Base-by-base conservation (phyloP, 2,329 filamentous ascomycete species). In the Lasiodiplodia gonubiensis region DNA sequence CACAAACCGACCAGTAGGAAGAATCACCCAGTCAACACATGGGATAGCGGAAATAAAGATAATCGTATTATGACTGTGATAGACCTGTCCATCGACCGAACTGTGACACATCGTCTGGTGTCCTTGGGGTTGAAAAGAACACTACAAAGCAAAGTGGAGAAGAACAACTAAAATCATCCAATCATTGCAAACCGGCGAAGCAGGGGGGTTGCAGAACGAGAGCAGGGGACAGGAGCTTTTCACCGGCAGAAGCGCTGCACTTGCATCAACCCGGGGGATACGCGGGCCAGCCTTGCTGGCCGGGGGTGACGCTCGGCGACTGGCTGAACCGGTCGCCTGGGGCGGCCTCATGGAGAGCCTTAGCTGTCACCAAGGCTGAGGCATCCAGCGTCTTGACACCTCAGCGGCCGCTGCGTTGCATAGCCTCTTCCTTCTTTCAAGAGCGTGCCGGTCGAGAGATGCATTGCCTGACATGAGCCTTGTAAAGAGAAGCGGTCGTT, bases 261-360 rank as follows among this genome's bases (percentile, higher is more conserved):
- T 57, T 16, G 33, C 16, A 37, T 21, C 54, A n/a, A 35, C 33
- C 21, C 27, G n/a, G n/a, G 42, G 21, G 7, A 46, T 18, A n/a
- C 6, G 14, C 42, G 42, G 54, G 18, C 3, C 27, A 59, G 55
- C 55, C 55, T 59, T 21, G 37, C 35, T 21, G 25, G 27, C 11
- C 21, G 14, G 8, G 23, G 35, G n/a, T 16, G 23, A 11, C 35
- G 55, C 10, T 37, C 16, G 46, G 55, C 37, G 18, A 25, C 16
- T 14, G 30, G 7, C 33, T 6, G 25, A 27, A 21, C 27, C 25
- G 25, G 30, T 18, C 8, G 7, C 7, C 30, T n/a, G n/a, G 57
- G 25, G 57, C 57, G 57, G 57, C 57, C 57, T 61, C 57, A 16
- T 3, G 42, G 21, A 49, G 25, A 61, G 30, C 42, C 59, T 63